Evolutionary conservation across 2,329 filamentous ascomycete genomes (phyloP), one percentile per base, ranked within the genome.

Genomic region (Fusarium lateritium): DNA sequence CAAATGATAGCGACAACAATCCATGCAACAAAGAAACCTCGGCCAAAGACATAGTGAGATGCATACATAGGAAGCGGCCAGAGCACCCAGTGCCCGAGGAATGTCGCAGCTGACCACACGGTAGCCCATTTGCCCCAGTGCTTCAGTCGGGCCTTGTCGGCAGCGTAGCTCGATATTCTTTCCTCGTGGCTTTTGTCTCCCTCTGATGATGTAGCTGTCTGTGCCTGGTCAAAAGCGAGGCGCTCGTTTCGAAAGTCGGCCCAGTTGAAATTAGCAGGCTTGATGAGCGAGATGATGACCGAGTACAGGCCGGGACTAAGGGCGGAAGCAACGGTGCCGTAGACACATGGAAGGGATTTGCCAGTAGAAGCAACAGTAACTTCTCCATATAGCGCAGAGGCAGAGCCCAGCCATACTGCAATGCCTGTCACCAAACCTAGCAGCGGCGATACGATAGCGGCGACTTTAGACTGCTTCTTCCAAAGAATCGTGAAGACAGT

Each of bases 51-150:
- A 56, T 86, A 86, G 10, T 81, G 79, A 1, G 83, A 79, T 0
- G 80, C 85, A 66, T 87, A 87, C 84, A 87, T 87, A 0, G 84
- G 84, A 44, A 87, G 75, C 1, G 85, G 85, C 77, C 84, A 87
- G 4, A 87, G 61, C 2, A 87, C 83, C 83, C 83, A 86, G 53
- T 86, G 84, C 0, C 84, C 84, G 2, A 86, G 56, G 53, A 86
- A 86, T 0, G 84, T 86, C 0, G 83, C 83, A 0, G 79, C 64
- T 0, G 83, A 79, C 84, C 84, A 73, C 9, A 63, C 36, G 0
- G 69, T 69, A 0, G 70, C 66, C 0, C 70, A 57, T 7, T 55
- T 76, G 2, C 80, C 79, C 85, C 84, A 86, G 38, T 80, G 76
- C 65, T 83, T 84, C 17, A 85, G 69, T 4, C 78, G 77, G 2